Base-by-base conservation (phyloP, 2,329 filamentous ascomycete species). In the Xylaria sp. region DNA sequence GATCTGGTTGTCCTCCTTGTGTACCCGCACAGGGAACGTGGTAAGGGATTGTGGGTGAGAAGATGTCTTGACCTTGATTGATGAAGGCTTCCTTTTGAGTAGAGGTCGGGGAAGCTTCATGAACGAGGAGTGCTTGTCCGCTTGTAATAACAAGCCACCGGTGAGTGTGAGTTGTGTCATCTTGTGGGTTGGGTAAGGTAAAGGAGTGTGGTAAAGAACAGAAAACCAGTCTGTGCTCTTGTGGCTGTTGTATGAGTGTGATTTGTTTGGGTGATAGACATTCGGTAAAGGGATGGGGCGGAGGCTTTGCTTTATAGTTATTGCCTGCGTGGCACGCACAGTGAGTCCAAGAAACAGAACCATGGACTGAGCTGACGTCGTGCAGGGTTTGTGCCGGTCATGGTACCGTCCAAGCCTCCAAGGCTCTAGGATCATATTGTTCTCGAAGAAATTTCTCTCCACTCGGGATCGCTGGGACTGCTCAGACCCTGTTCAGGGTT, bases 381-480 rank as follows among this genome's bases (percentile, higher is more conserved):
- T 58, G 53, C 56, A 62, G 58, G 58, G 52, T 58, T 51, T 52
- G 37, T 63, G 43, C 53, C 60, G 54, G 60, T 61, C 46, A 46
- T 44, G 53, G 60, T 54, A 64, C 48, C 9, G 35, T 52, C 61
- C 53, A 47, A 44, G 54, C 56, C 54, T 44, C 48, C 46, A 55
- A 54, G 15, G 44, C 48, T 46, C 52, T 53, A 7, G 38, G 44
- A 49, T 53, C 17, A 52, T 46, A 48, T 25, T 29, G 29, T 66
- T 64, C 64, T 65, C 43, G 64, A 62, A 65, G 53, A 58, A 57
- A 67, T 63, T 58, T 54, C 49, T 43, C 63, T 52, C 62, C 62
- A 62, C 58, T 46, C 54, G 29, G 58, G 56, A 57, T 54, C 43
- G 27, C 21, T 58, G 51, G 61, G 38, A 48, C 54, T 54, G 43